Percentiles rank a stretch among this genome's conserved stretches.
Conservation (phyloP, 306 rosid species). For the Castanopsis chinensis region DNA sequence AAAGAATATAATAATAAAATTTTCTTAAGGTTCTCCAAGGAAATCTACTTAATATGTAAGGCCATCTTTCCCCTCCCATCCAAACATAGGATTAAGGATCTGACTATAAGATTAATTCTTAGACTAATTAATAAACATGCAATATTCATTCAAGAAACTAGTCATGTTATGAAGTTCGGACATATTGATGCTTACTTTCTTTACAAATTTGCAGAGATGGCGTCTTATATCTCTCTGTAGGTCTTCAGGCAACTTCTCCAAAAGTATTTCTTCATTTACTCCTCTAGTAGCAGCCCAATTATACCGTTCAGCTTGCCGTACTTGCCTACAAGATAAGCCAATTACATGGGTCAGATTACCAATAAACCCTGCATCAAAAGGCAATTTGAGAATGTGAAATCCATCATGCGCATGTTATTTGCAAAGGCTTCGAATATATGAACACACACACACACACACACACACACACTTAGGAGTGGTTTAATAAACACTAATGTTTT, state of each 20-base stretch:
- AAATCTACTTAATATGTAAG: no score
- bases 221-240: conserved; percentile 78
- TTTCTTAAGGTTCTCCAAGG: no score
- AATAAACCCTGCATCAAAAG: neutral
- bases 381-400: neutral
- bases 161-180: neutral
- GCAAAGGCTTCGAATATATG: no score
- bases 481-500: no score
- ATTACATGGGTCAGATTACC: conserved; percentile 2
- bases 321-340: conserved; percentile 52
- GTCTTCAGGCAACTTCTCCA: conserved; percentile 83
- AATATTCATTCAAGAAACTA: conserved; percentile 9
- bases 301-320: conserved; percentile 69
- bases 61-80: no score
- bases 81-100: no score
- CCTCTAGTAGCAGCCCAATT: conserved; percentile 94
- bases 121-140: neutral
- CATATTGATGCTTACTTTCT: conserved; percentile 42
- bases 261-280: conserved; percentile 75
- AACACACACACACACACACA: neutral
- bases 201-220: conserved; percentile 62
- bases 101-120: neutral
- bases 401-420: neutral
- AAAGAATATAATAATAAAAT: no score
- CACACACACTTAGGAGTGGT: no score